Conservation (phyloP, 371 early-diverging fungal species). For the Rhizopus arrhizus region DNA sequence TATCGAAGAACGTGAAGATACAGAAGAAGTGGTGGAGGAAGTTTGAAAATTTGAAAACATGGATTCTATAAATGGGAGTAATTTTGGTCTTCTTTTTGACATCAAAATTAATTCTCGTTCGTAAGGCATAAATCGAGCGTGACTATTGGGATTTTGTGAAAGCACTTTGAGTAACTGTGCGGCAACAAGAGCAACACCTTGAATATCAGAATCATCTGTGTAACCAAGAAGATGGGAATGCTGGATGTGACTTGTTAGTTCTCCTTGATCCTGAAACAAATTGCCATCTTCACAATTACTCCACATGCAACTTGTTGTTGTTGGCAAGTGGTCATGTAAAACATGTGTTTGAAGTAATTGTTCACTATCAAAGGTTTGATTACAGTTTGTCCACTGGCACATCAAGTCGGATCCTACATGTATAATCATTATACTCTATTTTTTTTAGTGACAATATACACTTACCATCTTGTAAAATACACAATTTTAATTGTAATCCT, state of each 20-base stretch:
- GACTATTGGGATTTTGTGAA: slow-evolving; percentile 56
- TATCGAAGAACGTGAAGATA: slow-evolving; percentile 11
- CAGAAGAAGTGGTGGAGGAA: slow-evolving; percentile 10
- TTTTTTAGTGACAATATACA: too few relatives aligned
- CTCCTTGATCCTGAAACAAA: slow-evolving; percentile 16
- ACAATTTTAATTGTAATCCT: slow-evolving; percentile 37
- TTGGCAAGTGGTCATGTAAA: slow-evolving; percentile 50
- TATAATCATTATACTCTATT: slow-evolving; percentile 7
- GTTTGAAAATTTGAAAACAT: slow-evolving; percentile 29
- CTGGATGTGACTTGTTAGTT: slow-evolving; percentile 17
- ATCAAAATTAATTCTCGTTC: slow-evolving; percentile 41
- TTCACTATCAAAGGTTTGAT: slow-evolving; percentile 46
- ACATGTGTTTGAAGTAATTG: slow-evolving; percentile 53
- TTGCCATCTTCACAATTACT: slow-evolving; percentile 34
- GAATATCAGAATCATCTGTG: slow-evolving; percentile 39
- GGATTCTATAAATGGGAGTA: slow-evolving; percentile 26
- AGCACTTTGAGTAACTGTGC: slow-evolving; percentile 66
- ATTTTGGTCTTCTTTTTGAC: slow-evolving; percentile 32
- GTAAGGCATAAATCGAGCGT: slow-evolving; percentile 58
- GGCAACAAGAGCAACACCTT: slow-evolving; percentile 67
- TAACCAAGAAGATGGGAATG: slow-evolving; percentile 28
- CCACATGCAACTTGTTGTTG: slow-evolving; percentile 48
- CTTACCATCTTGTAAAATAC: slow-evolving; percentile 35
- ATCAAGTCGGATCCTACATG: slow-evolving; percentile 24
- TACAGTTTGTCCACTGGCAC: slow-evolving; percentile 63